These are phyloP conservation scores for Metschnikowia koreensis DNA, from an alignment of 805 yeast species.

Conservation along the genomic window DNA sequence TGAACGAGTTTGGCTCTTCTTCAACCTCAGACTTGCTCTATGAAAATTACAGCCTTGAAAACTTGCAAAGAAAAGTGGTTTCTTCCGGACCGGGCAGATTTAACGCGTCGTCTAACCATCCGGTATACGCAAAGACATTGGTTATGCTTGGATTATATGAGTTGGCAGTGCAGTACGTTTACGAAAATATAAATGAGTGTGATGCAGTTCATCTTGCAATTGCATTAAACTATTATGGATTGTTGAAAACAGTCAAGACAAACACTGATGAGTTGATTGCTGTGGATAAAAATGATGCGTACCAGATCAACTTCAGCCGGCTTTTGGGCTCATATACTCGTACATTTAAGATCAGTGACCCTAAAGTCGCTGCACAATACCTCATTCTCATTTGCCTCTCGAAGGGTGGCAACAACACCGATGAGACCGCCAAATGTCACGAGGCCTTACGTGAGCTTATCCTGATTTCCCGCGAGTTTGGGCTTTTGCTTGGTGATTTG, in stretches of 20 bases:
- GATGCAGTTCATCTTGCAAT: slow-evolving; percentile 91
- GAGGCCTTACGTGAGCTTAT: slow-evolving; percentile 82
- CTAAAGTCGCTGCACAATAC: slow-evolving; percentile 90
- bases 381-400: slow-evolving; percentile 64
- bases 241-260: slow-evolving; percentile 50
- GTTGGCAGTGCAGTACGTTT: slow-evolving; percentile 66
- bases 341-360: slow-evolving; percentile 80
- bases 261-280: slow-evolving; percentile 36
- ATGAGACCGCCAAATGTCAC: slow-evolving; percentile 59
- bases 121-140: slow-evolving; percentile 71
- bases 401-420: slow-evolving; percentile 32
- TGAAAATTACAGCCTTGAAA: slow-evolving; percentile 70
- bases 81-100: slow-evolving; percentile 75
- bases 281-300: slow-evolving; percentile 31
- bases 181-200: slow-evolving; percentile 61
- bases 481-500: slow-evolving; percentile 78
- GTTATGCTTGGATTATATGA: slow-evolving; percentile 79
- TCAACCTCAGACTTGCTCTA: slow-evolving; percentile 44
- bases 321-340: slow-evolving; percentile 78
- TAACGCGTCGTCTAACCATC: slow-evolving; percentile 60
- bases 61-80: slow-evolving; percentile 68
- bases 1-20: slow-evolving; percentile 48
- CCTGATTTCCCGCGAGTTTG: slow-evolving; percentile 81
- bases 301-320: slow-evolving; percentile 52
- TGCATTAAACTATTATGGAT: slow-evolving; percentile 69